phyloP scores from a whole-genome alignment of 306 rosid species.

The Castanea mollissima region DNA sequence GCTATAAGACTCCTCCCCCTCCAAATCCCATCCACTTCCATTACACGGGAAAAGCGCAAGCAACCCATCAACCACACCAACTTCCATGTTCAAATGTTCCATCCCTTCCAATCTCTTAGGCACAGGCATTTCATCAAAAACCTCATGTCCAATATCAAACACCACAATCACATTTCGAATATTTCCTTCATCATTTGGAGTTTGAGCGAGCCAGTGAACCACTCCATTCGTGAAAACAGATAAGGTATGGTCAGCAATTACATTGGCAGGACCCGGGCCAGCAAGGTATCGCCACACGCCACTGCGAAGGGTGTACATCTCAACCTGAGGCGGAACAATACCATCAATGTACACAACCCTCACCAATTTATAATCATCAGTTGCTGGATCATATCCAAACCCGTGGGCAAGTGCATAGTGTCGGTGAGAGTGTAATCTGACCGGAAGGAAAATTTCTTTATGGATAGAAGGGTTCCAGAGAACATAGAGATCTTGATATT shows the following conservation, averaged over 20 bases:
- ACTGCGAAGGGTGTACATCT: not conserved
- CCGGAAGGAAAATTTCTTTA: not conserved
- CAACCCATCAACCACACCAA: not conserved
- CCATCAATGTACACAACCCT: not conserved
- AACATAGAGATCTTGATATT: not conserved
- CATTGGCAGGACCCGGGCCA: not conserved
- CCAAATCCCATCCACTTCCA: not conserved
- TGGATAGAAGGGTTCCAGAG: not conserved
- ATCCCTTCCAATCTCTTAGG: not conserved
- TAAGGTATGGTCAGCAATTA: not conserved
- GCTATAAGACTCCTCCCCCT: not conserved
- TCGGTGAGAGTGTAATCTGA: not conserved
- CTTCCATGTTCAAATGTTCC: not conserved
- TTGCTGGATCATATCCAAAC: not conserved
- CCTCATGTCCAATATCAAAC: too few species aligned
- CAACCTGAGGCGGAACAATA: not conserved
- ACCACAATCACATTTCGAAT: not conserved
- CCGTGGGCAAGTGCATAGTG: not conserved
- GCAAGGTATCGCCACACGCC: not conserved
- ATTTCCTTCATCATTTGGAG: not conserved
- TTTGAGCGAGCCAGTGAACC: not conserved
- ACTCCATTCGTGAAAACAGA: not conserved
- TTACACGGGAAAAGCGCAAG: not conserved
- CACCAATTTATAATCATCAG: not conserved
- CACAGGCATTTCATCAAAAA: too few species aligned